phyloP scores from a whole-genome alignment of 2,329 filamentous ascomycete genomes.

The Xylariaceae sp. region DNA sequence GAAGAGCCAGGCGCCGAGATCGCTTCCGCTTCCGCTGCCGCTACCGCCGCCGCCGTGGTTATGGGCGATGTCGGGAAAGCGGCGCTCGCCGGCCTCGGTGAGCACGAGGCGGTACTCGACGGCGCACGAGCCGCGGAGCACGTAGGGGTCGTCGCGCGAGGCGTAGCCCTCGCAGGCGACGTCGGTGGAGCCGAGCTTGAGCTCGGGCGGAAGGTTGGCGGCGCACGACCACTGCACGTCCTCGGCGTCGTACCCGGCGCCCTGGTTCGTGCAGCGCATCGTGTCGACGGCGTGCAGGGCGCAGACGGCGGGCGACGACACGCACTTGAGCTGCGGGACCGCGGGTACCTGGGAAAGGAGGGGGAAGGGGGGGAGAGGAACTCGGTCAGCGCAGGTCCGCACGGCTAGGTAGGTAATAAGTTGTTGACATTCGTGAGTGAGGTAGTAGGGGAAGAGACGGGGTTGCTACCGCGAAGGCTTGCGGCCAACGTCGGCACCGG shows the following conservation, averaged over 20 bases:
- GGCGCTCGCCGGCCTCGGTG: conserved; percentile 66
- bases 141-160: conserved; percentile 66
- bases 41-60: conserved; percentile 23
- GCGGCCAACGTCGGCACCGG: too few species aligned
- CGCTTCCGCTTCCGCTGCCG: not conserved
- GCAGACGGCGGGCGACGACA: conserved; percentile 58
- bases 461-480: too few species aligned
- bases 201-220: conserved; percentile 50
- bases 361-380: too few species aligned
- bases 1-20: conserved; percentile 43
- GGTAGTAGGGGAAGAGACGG: too few species aligned
- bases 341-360: too few species aligned
- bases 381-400: too few species aligned
- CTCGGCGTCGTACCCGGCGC: conserved; percentile 67
- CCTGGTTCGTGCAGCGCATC: conserved; percentile 86
- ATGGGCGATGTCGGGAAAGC: conserved; percentile 51
- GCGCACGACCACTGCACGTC: conserved; percentile 90
- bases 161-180: conserved; percentile 89
- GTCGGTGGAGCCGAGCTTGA: conserved; percentile 74
- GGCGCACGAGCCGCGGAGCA: conserved; percentile 88
- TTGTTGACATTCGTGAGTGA: too few species aligned
- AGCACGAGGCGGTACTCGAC: conserved; percentile 80
- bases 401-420: too few species aligned
- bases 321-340: conserved; percentile 72
- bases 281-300: conserved; percentile 66